A percentile compares a stretch with the other conserved stretches of the same genome.
Evolutionary conservation across 1,284 basidiomycete genomes (phyloP).

Genomic region (Boletellus sp.): DNA sequence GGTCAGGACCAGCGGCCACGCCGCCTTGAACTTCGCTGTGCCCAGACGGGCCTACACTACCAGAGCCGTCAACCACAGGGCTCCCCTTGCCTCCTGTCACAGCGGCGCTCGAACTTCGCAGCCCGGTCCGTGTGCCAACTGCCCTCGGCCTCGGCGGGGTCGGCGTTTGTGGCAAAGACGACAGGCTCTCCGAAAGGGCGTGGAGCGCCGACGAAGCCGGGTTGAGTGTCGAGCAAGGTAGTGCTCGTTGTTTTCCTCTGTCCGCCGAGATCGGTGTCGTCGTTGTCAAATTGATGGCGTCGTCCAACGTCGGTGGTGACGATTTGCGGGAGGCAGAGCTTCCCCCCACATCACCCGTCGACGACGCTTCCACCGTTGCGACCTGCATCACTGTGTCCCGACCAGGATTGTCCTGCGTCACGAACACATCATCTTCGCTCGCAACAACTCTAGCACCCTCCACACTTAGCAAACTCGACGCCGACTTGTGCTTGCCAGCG

Average conservation of each 20-base stretch:
- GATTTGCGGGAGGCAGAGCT: background rate
- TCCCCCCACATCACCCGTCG: background rate
- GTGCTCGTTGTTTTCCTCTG: conserved; percentile 25
- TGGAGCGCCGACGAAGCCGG: conserved; percentile 58
- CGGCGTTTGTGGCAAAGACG: conserved; percentile 40
- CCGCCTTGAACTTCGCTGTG: conserved; percentile 14
- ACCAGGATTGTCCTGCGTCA: background rate
- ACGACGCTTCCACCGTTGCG: background rate
- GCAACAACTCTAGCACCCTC: conserved; percentile 10
- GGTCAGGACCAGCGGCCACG: conserved; percentile 3
- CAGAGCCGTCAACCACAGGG: conserved; percentile 24
- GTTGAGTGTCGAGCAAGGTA: conserved; percentile 40
- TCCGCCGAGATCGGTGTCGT: conserved; percentile 22
- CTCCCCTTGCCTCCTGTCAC: conserved; percentile 25
- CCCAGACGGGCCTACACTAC: conserved; percentile 14
- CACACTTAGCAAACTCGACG: background rate
- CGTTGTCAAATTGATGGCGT: conserved; percentile 11
- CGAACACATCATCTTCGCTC: conserved; percentile 34
- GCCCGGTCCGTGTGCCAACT: conserved; percentile 28
- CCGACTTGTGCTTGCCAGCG: background rate
- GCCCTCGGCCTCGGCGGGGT: conserved; percentile 38
- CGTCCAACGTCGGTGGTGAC: background rate
- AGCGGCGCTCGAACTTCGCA: conserved; percentile 37
- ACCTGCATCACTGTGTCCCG: conserved; percentile 7
- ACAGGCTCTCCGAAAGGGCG: conserved; percentile 54